Percentiles rank a stretch among this genome's conserved stretches.
These are phyloP conservation scores for Phytopythium montanum DNA, from an alignment of 352 stramenopile species.

Conservation along the genomic window DNA sequence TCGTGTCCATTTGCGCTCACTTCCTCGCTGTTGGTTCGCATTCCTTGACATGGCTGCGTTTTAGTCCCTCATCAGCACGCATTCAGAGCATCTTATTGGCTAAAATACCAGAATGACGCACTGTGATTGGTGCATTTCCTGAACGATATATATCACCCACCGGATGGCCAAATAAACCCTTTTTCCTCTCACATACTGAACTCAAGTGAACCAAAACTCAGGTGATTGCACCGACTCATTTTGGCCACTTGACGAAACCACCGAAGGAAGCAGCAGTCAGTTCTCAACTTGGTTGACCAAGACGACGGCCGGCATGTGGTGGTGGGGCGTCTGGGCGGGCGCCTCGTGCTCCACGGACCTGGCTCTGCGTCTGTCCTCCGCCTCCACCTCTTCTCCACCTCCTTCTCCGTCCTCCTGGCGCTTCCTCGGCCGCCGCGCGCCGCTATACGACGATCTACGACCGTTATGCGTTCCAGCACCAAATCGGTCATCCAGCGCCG, in stretches of 20 bases:
- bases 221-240: no score
- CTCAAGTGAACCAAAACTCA: neutral
- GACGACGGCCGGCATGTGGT: conserved; percentile 37
- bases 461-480: conserved; percentile 24
- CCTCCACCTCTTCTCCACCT: neutral
- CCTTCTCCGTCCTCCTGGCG: neutral
- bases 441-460: conserved; percentile 51
- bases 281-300: neutral
- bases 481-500: conserved; percentile 8
- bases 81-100: no score
- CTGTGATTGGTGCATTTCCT: no score
- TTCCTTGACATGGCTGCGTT: no score
- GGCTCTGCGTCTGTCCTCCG: conserved; percentile 11
- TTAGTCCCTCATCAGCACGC: no score
- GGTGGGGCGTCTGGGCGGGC: conserved; percentile 54
- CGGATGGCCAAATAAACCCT: no score
- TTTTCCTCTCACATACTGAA: neutral
- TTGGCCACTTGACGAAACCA: conserved; percentile 1
- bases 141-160: no score
- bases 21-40: no score
- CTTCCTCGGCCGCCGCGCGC: conserved; percentile 8
- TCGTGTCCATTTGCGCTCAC: no score
- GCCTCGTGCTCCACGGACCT: conserved; percentile 46
- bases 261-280: neutral
- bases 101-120: no score